Evolutionary conservation across 192 early-diverging fungal genomes (phyloP).

Genomic region (Helicostylum pulchrum): DNA sequence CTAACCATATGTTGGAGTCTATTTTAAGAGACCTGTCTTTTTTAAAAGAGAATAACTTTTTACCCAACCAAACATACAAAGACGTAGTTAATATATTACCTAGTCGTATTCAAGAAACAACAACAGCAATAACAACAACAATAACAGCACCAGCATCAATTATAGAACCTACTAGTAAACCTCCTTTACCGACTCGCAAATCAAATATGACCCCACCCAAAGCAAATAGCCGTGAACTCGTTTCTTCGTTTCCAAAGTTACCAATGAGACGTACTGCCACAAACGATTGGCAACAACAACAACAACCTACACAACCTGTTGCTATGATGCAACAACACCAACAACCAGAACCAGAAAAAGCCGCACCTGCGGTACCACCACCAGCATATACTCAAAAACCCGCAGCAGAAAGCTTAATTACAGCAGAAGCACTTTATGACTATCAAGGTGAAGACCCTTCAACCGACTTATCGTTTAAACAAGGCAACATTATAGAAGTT

Average conservation of each 20-base stretch:
- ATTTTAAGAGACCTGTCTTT: conserved; percentile 28
- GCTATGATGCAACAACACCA: background rate
- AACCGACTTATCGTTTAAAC: conserved; percentile 55
- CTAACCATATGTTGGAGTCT: conserved; percentile 26
- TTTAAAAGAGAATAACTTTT: conserved; percentile 25
- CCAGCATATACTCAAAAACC: conserved; percentile 18
- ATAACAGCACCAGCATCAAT: background rate
- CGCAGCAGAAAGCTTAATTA: conserved; percentile 7
- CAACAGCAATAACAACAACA: background rate
- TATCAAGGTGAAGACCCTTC: conserved; percentile 51
- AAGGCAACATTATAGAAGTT: conserved; percentile 60
- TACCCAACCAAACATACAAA: conserved; percentile 21
- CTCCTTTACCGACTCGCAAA: conserved; percentile 29
- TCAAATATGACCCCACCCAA: conserved; percentile 11
- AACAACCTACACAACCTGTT: conserved; percentile 1
- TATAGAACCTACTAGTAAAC: background rate
- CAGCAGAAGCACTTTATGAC: conserved; percentile 61
- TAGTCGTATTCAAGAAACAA: background rate
- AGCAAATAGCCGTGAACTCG: background rate
- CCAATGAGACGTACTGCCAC: conserved; percentile 11
- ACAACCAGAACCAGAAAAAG: background rate
- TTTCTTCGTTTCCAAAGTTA: conserved; percentile 18
- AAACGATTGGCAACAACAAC: conserved; percentile 2
- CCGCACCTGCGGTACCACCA: conserved; percentile 1
- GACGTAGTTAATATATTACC: conserved; percentile 20